Conservation (phyloP, 192 early-diverging fungal species). For the Mortierella claussenii region DNA sequence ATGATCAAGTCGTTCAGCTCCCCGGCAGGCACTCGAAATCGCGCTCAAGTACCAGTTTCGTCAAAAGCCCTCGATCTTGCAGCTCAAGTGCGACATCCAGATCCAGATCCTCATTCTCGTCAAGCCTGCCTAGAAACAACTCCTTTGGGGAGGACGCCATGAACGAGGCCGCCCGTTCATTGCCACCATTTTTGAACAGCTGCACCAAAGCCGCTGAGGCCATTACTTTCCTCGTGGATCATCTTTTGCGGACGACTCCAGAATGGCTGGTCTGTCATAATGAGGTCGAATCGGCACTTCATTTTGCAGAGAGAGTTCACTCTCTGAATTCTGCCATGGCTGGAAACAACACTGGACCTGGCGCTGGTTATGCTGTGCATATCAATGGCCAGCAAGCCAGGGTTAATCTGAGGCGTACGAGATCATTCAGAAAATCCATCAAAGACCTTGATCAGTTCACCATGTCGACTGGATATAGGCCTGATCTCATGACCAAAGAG, state of each 20-base stretch:
- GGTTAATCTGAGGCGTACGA: slow-evolving; percentile 17
- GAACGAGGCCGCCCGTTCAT: neutral
- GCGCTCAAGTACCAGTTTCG: slow-evolving; percentile 11
- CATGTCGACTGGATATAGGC: slow-evolving; percentile 33
- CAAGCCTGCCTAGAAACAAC: neutral
- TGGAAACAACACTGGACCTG: neutral
- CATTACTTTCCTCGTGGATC: slow-evolving; percentile 39
- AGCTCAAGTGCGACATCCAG: slow-evolving; percentile 23
- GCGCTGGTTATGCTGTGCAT: neutral
- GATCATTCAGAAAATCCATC: slow-evolving; percentile 16
- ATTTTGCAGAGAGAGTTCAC: slow-evolving; percentile 45
- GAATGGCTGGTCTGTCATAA: slow-evolving; percentile 49
- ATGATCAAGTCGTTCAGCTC: neutral
- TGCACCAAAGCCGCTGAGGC: slow-evolving; percentile 52
- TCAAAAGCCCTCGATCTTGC: slow-evolving; percentile 24
- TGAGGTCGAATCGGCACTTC: slow-evolving; percentile 38
- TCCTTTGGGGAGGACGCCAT: slow-evolving; percentile 1
- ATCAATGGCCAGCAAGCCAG: slow-evolving; percentile 11
- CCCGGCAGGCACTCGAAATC: slow-evolving; percentile 10
- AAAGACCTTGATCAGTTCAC: slow-evolving; percentile 40
- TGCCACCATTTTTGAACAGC: slow-evolving; percentile 44
- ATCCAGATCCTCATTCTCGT: slow-evolving; percentile 2
- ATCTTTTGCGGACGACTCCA: slow-evolving; percentile 37
- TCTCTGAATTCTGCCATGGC: slow-evolving; percentile 25
- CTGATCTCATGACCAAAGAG: slow-evolving; percentile 28